phyloP scores from a whole-genome alignment of 208 protist species.

The Leishmania aethiopica region DNA sequence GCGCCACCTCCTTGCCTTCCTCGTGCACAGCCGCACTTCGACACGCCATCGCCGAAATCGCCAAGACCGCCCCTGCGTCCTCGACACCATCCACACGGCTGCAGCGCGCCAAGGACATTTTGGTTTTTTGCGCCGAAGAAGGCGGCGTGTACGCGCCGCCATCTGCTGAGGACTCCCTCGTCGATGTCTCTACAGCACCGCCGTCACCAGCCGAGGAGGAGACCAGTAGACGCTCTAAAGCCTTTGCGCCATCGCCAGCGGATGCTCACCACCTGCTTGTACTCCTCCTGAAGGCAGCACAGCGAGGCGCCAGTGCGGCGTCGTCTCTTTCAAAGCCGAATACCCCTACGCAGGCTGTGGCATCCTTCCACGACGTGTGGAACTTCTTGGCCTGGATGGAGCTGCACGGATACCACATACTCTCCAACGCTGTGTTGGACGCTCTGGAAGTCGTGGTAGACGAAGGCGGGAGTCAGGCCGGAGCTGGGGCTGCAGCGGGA shows the following conservation, averaged over 20 bases:
- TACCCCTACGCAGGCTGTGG: neutral
- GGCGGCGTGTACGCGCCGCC: constrained; percentile 2
- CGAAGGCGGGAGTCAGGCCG: constrained; percentile 9
- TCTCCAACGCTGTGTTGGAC: constrained; percentile 48
- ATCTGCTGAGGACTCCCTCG: no score
- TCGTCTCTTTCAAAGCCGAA: neutral
- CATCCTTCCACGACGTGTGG: constrained; percentile 49
- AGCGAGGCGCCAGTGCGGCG: constrained; percentile 2
- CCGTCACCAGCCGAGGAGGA: neutral
- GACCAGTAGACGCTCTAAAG: neutral
- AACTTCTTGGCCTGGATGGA: constrained; percentile 76
- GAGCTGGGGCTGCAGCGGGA: neutral
- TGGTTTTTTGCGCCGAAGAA: constrained; percentile 30
- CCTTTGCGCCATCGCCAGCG: constrained; percentile 13
- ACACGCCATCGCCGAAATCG: neutral
- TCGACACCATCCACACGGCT: constrained; percentile 24
- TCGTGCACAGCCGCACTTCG: neutral
- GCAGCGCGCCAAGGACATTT: constrained; percentile 24
- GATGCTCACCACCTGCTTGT: constrained; percentile 21
- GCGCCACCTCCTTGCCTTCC: neutral
- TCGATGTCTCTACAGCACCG: neutral
- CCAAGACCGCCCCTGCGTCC: constrained; percentile 1
- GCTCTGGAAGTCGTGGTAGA: constrained; percentile 37
- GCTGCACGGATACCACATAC: constrained; percentile 46
- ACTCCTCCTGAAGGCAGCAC: constrained; percentile 22